Evolutionary conservation across 1,284 basidiomycete species (phyloP), one percentile per base, ranked within the genome.

Genomic region (Boletus subluridellus): DNA sequence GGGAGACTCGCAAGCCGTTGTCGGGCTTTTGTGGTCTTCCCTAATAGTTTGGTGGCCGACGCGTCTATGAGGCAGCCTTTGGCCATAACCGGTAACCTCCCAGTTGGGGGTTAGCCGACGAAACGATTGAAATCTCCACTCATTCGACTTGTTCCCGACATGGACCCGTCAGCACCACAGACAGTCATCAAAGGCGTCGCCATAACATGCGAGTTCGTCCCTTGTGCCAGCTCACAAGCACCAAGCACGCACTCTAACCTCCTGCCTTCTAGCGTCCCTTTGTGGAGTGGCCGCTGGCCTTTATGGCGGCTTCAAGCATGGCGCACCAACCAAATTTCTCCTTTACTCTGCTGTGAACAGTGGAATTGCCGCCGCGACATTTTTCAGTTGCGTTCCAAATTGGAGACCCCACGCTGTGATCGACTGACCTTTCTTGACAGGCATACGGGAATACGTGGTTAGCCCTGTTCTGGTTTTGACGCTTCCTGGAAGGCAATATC

Each of bases 141-240:
- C 12, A 21, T 21, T 14, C 17, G n/a, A 28, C 42, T 34, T 47
- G 10, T 14, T 41, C 5, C 2, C 2, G 37, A 59, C 50, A 72
- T 72, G 70, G 70, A 72, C 49, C 66, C 70, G 5, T 75, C 78
- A 44, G 77, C 82, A 54, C 73, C 80, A 41, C 70, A 77, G 47
- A 80, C 77, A 28, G 77, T 89, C 49, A 75, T 80, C 30, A 75
- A 79, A 58, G 83, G 84, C 55, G 81, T 85, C 45, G 65, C 81
- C 60, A 72, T 79, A 74, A 84, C 85, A 86, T 89, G 87, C 86
- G 80, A 87, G 87, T 88, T 81, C 82, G 83, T 87, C 81, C 76
- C 76, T 55, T 63, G 55, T 54, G 45, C 28, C 41, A 48, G 46
- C 49, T 51, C 21, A 47, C 53, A 44, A 42, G 55, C 59, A 52